Evolutionary conservation across 768 basidiomycete genomes (phyloP).

Genomic region (Tylopilus rubrobrunneus): DNA sequence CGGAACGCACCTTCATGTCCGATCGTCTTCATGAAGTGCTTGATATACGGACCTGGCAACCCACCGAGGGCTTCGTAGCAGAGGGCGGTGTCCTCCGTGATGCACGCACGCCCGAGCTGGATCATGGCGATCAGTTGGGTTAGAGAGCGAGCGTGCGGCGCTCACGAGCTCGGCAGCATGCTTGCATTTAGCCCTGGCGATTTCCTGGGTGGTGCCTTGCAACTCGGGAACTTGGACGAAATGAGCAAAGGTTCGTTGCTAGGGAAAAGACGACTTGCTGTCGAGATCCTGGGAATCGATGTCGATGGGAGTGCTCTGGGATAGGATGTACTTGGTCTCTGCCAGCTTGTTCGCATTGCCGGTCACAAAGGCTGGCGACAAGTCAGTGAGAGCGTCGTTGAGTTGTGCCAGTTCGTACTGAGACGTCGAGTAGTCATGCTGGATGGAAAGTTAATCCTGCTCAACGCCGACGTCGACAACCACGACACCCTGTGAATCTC

Average conservation of each 20-base stretch:
- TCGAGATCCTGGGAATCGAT: conserved; percentile 79
- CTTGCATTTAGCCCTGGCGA: conserved; percentile 83
- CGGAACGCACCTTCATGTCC: conserved; percentile 71
- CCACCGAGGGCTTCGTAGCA: conserved; percentile 87
- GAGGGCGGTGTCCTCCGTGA: conserved; percentile 93
- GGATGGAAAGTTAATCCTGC: neutral
- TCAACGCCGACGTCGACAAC: conserved; percentile 16
- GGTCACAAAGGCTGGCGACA: conserved; percentile 83
- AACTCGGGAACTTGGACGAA: conserved; percentile 75
- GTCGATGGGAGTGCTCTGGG: conserved; percentile 59
- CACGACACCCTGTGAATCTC: conserved; percentile 2
- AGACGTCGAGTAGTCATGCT: conserved; percentile 23
- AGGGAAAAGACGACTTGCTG: conserved; percentile 44
- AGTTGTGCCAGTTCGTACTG: conserved; percentile 15
- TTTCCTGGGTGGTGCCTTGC: conserved; percentile 89
- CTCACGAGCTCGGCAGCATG: conserved; percentile 77
- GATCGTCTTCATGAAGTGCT: conserved; percentile 77
- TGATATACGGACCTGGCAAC: conserved; percentile 96
- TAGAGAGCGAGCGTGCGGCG: neutral
- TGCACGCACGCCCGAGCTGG: conserved; percentile 51
- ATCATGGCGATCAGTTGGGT: neutral
- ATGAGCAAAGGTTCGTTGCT: neutral
- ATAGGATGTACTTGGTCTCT: conserved; percentile 84
- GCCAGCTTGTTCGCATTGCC: conserved; percentile 90
- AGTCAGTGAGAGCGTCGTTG: conserved; percentile 6